Evolutionary conservation across 345 rosid species (phyloP).

Genomic region (Rhodomyrtus tomentosa): DNA sequence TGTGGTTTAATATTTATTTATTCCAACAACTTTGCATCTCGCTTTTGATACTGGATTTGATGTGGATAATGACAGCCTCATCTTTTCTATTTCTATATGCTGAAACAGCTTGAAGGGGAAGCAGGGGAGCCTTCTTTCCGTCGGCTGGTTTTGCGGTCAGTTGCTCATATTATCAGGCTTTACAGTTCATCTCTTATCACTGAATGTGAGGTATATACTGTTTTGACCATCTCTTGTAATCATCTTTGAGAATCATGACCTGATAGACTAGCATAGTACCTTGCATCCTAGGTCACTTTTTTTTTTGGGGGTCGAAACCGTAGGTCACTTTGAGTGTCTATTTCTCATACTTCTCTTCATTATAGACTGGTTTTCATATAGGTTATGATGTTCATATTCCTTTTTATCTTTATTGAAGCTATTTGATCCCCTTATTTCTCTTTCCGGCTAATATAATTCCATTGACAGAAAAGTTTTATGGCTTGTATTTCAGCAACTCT

Average conservation of each 20-base stretch:
- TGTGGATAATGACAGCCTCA: background rate
- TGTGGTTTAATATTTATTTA: no score
- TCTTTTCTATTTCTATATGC: constrained; percentile 9
- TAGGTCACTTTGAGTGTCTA: background rate
- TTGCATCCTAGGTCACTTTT: background rate
- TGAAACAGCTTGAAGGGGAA: constrained; percentile 81
- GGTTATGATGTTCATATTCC: background rate
- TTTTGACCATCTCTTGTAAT: background rate
- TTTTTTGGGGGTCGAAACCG: no score
- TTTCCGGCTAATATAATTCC: background rate
- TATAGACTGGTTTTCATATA: background rate
- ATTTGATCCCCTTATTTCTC: background rate
- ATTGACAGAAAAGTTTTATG: background rate
- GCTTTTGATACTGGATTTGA: background rate
- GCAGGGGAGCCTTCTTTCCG: constrained; percentile 92
- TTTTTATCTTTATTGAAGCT: background rate
- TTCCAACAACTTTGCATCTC: no score
- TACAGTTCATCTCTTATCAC: constrained; percentile 90
- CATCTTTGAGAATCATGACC: background rate
- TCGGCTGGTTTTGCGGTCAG: constrained; percentile 93
- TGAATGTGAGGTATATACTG: constrained; percentile 72
- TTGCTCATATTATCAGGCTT: constrained; percentile 85
- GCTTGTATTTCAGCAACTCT: background rate
- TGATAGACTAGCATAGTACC: background rate
- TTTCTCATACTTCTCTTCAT: background rate